Evolutionary conservation across 257 asterid species (phyloP).

Genomic region (Cordia subcordata): DNA sequence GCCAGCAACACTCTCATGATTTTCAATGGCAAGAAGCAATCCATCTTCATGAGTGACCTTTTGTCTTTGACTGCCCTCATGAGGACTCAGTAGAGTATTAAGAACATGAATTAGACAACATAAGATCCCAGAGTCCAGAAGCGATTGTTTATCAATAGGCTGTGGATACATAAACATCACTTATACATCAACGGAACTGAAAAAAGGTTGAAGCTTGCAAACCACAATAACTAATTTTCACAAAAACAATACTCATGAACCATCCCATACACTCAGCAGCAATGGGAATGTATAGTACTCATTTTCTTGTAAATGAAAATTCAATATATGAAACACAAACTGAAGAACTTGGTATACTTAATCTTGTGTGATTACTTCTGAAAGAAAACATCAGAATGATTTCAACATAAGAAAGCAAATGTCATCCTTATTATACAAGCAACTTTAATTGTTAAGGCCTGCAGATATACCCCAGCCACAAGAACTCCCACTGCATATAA

Average conservation of each 20-base stretch:
- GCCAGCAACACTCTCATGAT: conserved; percentile 38
- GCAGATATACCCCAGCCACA: conserved; percentile 76
- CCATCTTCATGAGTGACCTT: conserved; percentile 30
- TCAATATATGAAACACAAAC: not conserved
- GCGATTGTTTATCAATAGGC: conserved; percentile 94
- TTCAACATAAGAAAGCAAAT: no score
- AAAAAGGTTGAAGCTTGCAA: no score
- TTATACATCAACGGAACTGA: not conserved
- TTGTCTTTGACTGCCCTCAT: conserved; percentile 42
- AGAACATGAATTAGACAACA: conserved; percentile 89
- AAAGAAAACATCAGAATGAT: no score
- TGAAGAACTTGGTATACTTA: not conserved
- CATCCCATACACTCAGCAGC: no score
- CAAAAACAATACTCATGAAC: no score
- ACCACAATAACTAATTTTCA: no score
- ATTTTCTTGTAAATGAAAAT: not conserved
- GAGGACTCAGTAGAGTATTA: conserved; percentile 72
- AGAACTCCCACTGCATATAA: conserved; percentile 90
- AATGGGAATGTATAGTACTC: not conserved
- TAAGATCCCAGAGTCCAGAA: conserved; percentile 94
- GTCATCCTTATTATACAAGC: not conserved
- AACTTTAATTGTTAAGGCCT: conserved; percentile 12
- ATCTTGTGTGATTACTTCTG: no score
- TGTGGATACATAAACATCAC: conserved; percentile 33
- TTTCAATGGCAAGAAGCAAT: conserved; percentile 21